Evolutionary conservation across 345 rosid genomes (phyloP), one percentile per base, ranked within the genome.

Genomic region (Rhizophora apiculata): DNA sequence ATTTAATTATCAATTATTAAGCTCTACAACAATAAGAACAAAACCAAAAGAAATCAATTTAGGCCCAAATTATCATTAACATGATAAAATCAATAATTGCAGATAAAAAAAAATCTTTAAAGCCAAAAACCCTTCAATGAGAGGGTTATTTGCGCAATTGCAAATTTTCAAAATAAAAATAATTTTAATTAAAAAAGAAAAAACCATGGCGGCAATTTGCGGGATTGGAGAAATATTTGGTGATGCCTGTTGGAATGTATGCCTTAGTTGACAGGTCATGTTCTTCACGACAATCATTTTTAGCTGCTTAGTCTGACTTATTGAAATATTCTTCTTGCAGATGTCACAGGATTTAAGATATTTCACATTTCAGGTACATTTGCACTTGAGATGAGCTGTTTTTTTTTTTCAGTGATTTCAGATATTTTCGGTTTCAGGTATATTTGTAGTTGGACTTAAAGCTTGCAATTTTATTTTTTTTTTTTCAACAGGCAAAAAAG

Each of bases 361-460:
- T 69, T 86, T 86, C 80, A 82, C 70, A 26, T 82, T 75, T 66
- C 88, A 82, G 89, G 91, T 85, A 82, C 20, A 48, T 19, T 46
- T 39, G 30, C n/a, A 60, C 19, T 32, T 9, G 19, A 26, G 27
- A 51, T 62, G 11, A 20, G 22, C 31, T 18, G 20, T 6, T 60
- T n/a, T 2, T 24, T 27, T 24, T 3, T 43, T 1, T 7, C 9
- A 1, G 43, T 2, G 58, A 54, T 21, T 2, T 3, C 16, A 22
- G 30, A 56, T 10, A 56, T 56, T 13, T 5, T 6, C 4, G 60
- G 26, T 22, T 22, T 56, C 60, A 24, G 2, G 16, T 22, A 22
- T 56, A 10, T 22, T 10, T 43, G 49, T 13, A 43, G 18, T 43
- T 43, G 49, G 49, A 43, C 49, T 43, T 13, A 3, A 43, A 39